These are phyloP conservation scores for Heliophila coronopifolia DNA, from an alignment of 441 rosid species.

Conservation along the genomic window DNA sequence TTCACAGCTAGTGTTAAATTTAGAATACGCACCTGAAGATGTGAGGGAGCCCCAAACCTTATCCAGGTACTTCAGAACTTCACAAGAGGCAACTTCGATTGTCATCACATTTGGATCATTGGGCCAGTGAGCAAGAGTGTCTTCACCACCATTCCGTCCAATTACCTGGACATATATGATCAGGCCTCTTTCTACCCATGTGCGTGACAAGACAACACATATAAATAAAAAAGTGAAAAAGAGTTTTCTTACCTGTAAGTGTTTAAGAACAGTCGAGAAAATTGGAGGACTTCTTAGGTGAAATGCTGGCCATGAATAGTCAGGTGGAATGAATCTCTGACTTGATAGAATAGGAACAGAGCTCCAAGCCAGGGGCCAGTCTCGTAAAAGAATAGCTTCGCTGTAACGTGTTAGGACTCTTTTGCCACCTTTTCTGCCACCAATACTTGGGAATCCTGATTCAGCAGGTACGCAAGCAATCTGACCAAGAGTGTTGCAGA, in stretches of 20 bases:
- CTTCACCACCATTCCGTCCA: slow-evolving; percentile 92
- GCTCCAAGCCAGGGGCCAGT: slow-evolving; percentile 99
- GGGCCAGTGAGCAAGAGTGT: slow-evolving; percentile 98
- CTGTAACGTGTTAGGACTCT: slow-evolving; percentile 83
- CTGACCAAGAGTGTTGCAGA: slow-evolving; percentile 75
- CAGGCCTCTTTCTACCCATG: slow-evolving; percentile 15
- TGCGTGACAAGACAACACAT: slow-evolving; percentile 6
- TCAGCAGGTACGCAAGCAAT: slow-evolving; percentile 88
- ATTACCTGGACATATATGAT: slow-evolving; percentile 47
- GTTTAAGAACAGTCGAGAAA: slow-evolving; percentile 72
- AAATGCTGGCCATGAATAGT: slow-evolving; percentile 81
- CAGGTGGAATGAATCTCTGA: slow-evolving; percentile 83
- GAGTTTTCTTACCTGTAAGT: slow-evolving; percentile 60
- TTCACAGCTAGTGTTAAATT: slow-evolving; percentile 2
- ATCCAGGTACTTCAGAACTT: slow-evolving; percentile 79
- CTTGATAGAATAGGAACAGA: slow-evolving; percentile 73
- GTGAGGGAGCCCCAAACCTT: slow-evolving; percentile 80
- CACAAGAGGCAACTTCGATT: slow-evolving; percentile 70
- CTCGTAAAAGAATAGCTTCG: slow-evolving; percentile 69
- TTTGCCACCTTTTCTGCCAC: slow-evolving; percentile 60
- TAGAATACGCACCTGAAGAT: slow-evolving; percentile 57
- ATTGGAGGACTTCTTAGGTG: slow-evolving; percentile 83
- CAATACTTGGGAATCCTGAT: slow-evolving; percentile 71
- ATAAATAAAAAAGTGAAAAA: slow-evolving; percentile 12
- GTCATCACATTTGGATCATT: slow-evolving; percentile 68